A percentile compares a stretch with the other conserved stretches of the same genome.
Conservation (phyloP, 2,329 filamentous ascomycete genomes). For the Bipolaris cookei region DNA sequence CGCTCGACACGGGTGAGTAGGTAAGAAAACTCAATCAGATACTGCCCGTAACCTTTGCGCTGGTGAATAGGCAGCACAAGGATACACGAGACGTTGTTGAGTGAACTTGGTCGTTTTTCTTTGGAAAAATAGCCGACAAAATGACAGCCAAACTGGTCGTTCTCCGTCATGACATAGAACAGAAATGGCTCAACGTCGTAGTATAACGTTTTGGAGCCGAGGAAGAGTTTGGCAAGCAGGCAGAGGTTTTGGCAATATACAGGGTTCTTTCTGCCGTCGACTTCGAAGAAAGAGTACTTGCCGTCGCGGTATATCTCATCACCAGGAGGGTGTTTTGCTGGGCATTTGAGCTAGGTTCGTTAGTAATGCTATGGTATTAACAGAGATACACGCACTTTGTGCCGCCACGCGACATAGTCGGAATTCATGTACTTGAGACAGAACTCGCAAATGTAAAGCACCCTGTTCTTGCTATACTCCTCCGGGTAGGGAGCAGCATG, state of each 20-base stretch:
- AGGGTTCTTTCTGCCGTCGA: slow-evolving; percentile 94
- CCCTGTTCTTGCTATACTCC: slow-evolving; percentile 94
- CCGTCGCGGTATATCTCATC: slow-evolving; percentile 96
- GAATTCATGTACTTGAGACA: slow-evolving; percentile 99
- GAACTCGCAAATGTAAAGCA: slow-evolving; percentile 99
- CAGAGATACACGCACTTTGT: slow-evolving; percentile 65
- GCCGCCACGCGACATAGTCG: slow-evolving; percentile 95
- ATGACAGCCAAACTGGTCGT: slow-evolving; percentile 88
- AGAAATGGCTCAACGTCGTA: slow-evolving; percentile 97
- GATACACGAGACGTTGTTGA: slow-evolving; percentile 98
- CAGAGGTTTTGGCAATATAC: slow-evolving; percentile 99
- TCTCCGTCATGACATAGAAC: slow-evolving; percentile 96
- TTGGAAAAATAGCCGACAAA: slow-evolving; percentile 99
- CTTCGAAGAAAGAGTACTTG: slow-evolving; percentile 93
- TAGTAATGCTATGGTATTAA: slow-evolving; percentile 19
- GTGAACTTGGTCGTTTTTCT: slow-evolving; percentile 91
- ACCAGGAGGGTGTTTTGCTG: slow-evolving; percentile 93
- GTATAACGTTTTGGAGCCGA: slow-evolving; percentile 98
- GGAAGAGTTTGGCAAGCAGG: slow-evolving; percentile 91
- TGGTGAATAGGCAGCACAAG: slow-evolving; percentile 95
- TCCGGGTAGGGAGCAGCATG: slow-evolving; percentile 98
- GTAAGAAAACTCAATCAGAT: slow-evolving; percentile 98
- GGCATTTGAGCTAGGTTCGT: slow-evolving; percentile 71
- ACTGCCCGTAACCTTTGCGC: slow-evolving; percentile 93
- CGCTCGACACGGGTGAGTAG: slow-evolving; percentile 89